Evolutionary conservation across 768 basidiomycete species (phyloP).

Genomic region (Suillus paluster): DNA sequence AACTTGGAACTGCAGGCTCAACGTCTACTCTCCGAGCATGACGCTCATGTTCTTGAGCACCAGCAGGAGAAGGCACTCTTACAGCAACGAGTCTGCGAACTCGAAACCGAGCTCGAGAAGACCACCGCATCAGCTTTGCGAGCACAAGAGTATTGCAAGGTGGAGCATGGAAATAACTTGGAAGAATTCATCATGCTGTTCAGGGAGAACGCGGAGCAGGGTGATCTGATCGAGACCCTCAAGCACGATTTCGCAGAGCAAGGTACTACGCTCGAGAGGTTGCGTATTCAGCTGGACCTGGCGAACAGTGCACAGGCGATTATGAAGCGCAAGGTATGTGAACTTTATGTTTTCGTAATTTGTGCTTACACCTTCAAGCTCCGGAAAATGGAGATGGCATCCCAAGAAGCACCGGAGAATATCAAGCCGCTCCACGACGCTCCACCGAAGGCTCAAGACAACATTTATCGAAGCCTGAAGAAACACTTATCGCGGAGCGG

Average conservation of each 20-base stretch:
- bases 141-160: neutral
- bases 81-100: neutral
- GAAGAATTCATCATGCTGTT: neutral
- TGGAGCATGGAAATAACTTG: neutral
- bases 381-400: neutral
- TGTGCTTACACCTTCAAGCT: neutral
- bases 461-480: neutral
- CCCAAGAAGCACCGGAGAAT: neutral
- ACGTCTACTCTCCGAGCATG: neutral
- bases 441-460: neutral
- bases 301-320: neutral
- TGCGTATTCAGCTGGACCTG: neutral
- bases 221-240: neutral
- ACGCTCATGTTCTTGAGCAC: neutral
- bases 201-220: neutral
- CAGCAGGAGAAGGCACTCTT: neutral
- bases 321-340: neutral
- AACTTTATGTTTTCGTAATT: neutral
- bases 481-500: neutral
- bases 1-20: neutral
- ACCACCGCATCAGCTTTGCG: neutral
- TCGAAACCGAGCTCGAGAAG: neutral
- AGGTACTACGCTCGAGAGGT: neutral
- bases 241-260: neutral
- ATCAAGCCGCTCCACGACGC: neutral